Evolutionary conservation across 2,329 filamentous ascomycete species (phyloP), one percentile per base, ranked within the genome.

Genomic region (Neonectria magnoliae): DNA sequence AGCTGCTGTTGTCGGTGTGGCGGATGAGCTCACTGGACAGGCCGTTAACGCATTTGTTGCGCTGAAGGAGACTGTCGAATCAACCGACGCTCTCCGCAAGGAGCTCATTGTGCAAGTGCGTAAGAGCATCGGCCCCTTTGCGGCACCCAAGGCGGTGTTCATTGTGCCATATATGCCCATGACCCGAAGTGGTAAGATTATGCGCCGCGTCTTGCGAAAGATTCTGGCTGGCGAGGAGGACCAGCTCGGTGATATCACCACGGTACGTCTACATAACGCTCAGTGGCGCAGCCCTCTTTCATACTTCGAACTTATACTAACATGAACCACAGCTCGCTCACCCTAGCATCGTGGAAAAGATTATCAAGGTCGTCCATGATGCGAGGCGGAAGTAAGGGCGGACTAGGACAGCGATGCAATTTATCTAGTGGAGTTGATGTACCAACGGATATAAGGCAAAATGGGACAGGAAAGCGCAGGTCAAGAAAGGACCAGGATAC

Each of bases 131-230:
- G 96, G 96, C 13, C 96, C 96, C 4, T 99, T 99, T 78, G 96
- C 96, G 4, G 94, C 96, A 33, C 96, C 96, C 69, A 99, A 98
- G 86, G 92, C 91, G 20, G 91, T 99, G 68, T 96, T 90, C 78
- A 88, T 97, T 59, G 92, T 99, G 48, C 91, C 94, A 3, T 96
- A 99, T 78, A 87, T 99, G 70, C 96, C 96, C 75, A 98, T 99
- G 90, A 99, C 96, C 41, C 88, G 96, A 73, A 97, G 93, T 73
- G 96, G 96, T 71, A 99, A 99, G 91, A 99, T 99, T 77, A 99
- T 99, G 96, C 89, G 96, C 68, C 90, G 96, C 69, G 97, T 99
- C 77, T 82, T 99, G 84, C 88, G 96, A 75, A 99, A 99, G 93
- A 97, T 99, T 76, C 82, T 99, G 72, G 94, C 94, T 16, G 95